phyloP scores from a whole-genome alignment of 306 rosid species.

The Cucurbita maxima region DNA sequence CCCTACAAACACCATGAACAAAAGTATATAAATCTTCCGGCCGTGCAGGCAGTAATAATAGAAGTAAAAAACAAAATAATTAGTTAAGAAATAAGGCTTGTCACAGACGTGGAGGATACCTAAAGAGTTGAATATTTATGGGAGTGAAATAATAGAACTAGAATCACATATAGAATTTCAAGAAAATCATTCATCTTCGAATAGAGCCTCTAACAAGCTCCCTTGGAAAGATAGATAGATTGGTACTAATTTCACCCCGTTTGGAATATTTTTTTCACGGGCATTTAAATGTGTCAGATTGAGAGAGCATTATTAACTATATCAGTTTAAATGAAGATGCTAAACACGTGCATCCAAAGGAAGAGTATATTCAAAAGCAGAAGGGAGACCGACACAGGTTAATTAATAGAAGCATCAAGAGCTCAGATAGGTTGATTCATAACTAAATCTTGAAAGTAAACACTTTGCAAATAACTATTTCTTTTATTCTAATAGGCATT shows the following conservation, averaged over 20 bases:
- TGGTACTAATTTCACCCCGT: not conserved
- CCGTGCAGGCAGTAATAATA: not conserved
- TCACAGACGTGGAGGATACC: not conserved
- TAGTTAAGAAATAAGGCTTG: not conserved
- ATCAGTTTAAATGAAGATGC: not conserved
- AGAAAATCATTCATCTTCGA: not conserved
- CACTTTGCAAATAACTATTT: not conserved
- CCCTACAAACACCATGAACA: slow-evolving; percentile 38
- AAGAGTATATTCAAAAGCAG: not conserved
- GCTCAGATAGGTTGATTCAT: not conserved
- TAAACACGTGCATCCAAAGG: not conserved
- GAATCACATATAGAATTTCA: not conserved
- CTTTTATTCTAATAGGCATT: not conserved
- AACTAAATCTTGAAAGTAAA: not conserved
- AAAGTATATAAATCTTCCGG: not conserved
- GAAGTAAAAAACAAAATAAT: not conserved
- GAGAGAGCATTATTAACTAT: not conserved
- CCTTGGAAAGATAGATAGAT: not conserved
- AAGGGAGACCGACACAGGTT: not conserved
- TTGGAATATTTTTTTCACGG: not conserved
- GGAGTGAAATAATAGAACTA: not conserved
- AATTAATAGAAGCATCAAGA: not conserved
- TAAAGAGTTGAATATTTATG: not conserved
- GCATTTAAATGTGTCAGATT: not conserved
- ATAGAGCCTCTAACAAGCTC: not conserved